Conservation (phyloP, 2,329 filamentous ascomycete species). For the Talaromyces sp. region DNA sequence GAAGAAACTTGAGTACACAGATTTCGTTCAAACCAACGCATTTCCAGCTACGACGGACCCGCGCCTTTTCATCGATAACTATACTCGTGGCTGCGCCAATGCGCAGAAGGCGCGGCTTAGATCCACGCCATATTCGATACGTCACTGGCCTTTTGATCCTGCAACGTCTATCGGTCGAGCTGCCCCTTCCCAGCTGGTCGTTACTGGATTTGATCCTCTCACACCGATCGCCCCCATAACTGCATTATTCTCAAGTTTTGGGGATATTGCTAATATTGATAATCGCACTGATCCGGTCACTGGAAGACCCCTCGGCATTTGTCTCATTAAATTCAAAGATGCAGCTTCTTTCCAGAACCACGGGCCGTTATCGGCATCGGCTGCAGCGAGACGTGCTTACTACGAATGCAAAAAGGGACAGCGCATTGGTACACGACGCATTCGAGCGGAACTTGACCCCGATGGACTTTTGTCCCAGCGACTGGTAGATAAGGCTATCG, state of each 20-base stretch:
- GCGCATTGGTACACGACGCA: constrained; percentile 69
- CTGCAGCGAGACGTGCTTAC: constrained; percentile 71
- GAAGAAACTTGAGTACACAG: constrained; percentile 50
- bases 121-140: constrained; percentile 70
- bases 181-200: constrained; percentile 83
- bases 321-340: constrained; percentile 84
- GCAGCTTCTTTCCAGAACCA: constrained; percentile 50
- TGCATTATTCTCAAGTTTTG: constrained; percentile 39
- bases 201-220: constrained; percentile 93
- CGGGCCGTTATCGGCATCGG: constrained; percentile 61
- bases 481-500: constrained; percentile 70
- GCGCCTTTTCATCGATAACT: constrained; percentile 63
- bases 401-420: constrained; percentile 71
- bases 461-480: constrained; percentile 77
- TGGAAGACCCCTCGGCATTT: constrained; percentile 89
- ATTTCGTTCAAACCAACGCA: constrained; percentile 51
- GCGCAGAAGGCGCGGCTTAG: constrained; percentile 67
- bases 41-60: constrained; percentile 69
- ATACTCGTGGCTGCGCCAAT: constrained; percentile 57
- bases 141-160: constrained; percentile 74
- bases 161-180: constrained; percentile 82
- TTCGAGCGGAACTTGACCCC: constrained; percentile 82
- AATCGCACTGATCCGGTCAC: constrained; percentile 95
- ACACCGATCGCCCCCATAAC: constrained; percentile 57
- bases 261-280: constrained; percentile 78